Conservation (phyloP, 768 basidiomycete genomes). For the Fistulinella prunicolor region DNA sequence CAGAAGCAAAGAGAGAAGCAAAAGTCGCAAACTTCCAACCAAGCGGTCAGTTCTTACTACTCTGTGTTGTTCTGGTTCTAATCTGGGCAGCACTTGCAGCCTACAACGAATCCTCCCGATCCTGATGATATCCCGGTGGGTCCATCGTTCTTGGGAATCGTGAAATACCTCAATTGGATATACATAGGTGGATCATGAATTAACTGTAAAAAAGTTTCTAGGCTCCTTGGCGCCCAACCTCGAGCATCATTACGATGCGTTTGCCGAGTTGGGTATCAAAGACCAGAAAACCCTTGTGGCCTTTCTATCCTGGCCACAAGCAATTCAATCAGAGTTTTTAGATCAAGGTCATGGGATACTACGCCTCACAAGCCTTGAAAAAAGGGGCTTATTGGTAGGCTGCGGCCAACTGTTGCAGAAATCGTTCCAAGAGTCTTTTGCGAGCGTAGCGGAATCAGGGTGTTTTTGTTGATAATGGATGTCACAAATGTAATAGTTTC, state of each 20-base stretch:
- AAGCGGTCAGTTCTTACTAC: conserved; percentile 1
- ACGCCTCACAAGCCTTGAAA: conserved; percentile 23
- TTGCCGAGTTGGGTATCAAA: conserved; percentile 22
- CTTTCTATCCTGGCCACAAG: conserved; percentile 25
- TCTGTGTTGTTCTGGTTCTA: not conserved
- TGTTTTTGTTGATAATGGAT: not conserved
- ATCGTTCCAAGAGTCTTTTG: conserved; percentile 1
- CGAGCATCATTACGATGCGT: conserved; percentile 15
- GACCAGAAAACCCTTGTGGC: conserved; percentile 18
- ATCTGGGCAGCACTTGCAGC: not conserved
- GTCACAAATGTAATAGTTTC: too few species aligned
- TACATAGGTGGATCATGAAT: not conserved
- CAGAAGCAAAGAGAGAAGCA: accelerated
- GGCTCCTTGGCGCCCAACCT: conserved; percentile 21
- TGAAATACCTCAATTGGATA: not conserved
- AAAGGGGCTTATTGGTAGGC: conserved; percentile 12
- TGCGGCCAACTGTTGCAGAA: conserved; percentile 5
- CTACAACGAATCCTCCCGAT: not conserved
- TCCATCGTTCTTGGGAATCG: conserved; percentile 1
- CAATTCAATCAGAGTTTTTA: conserved; percentile 15
- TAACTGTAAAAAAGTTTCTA: conserved; percentile 16
- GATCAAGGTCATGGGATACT: conserved; percentile 9
- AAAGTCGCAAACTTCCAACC: not conserved
- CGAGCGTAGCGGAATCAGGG: not conserved
- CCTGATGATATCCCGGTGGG: not conserved